Evolutionary conservation across 2,329 filamentous ascomycete genomes (phyloP).

Genomic region (Fusarium sp.): DNA sequence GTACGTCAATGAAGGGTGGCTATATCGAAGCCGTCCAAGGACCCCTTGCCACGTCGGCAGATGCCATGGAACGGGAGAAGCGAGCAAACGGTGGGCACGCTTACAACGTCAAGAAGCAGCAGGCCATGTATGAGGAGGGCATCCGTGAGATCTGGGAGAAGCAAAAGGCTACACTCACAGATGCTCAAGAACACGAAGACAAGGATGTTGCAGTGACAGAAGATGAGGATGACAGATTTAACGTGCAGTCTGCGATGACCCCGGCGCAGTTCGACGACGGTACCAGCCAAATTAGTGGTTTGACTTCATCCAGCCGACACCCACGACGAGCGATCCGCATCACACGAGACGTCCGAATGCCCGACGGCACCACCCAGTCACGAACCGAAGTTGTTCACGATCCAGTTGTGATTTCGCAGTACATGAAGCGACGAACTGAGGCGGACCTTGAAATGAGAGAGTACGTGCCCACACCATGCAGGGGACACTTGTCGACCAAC

Average conservation of each 20-base stretch:
- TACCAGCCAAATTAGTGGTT: constrained; percentile 79
- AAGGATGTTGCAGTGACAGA: constrained; percentile 67
- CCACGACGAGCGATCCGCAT: constrained; percentile 78
- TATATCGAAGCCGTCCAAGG: constrained; percentile 84
- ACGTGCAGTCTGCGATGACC: constrained; percentile 75
- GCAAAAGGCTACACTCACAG: constrained; percentile 82
- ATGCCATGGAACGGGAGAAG: constrained; percentile 87
- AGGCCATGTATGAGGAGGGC: constrained; percentile 89
- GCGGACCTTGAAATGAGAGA: constrained; percentile 78
- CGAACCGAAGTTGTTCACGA: constrained; percentile 80
- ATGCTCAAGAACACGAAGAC: constrained; percentile 74
- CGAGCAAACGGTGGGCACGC: constrained; percentile 93
- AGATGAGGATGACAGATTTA: constrained; percentile 75
- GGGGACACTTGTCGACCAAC: constrained; percentile 10
- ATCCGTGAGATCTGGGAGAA: constrained; percentile 94
- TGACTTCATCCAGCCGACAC: constrained; percentile 72
- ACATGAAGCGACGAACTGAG: constrained; percentile 80
- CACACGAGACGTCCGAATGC: constrained; percentile 65
- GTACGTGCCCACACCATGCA: constrained; percentile 59
- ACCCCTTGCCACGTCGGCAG: constrained; percentile 74
- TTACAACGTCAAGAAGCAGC: constrained; percentile 96
- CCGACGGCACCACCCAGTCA: constrained; percentile 65
- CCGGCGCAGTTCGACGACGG: constrained; percentile 81
- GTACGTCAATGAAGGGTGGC: constrained; percentile 98
- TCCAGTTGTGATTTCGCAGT: constrained; percentile 87